Base-by-base conservation (phyloP, 1,284 basidiomycete species). In the Veloboletus limbatus region DNA sequence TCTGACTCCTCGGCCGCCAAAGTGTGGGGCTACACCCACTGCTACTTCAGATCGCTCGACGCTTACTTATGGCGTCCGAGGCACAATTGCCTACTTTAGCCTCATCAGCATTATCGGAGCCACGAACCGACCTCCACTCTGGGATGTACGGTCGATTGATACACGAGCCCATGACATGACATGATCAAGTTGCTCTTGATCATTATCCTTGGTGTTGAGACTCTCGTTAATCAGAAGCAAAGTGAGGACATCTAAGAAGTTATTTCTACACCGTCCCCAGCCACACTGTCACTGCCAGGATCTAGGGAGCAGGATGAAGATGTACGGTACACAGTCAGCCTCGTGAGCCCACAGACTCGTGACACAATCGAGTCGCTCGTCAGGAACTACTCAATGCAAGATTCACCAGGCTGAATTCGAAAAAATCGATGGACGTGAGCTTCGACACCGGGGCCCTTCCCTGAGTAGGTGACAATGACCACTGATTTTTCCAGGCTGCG, bases 401-500 rank as follows among this genome's bases (percentile, higher is more conserved):
- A 67, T 95, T 94, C 55, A 78, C 76, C 22, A 92, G 91, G 69
- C 76, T 95, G 40, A 76, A 79, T 39, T 84, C 77, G 54, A 94
- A 92, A 79, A 93, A 88, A 81, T 78, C 64, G 62, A 62, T 82
- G 53, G 67, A 69, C 44, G 65, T 85, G 28, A 84, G 88, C 67
- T 71, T 77, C 51, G 67, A 85, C 31, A 82, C 87, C 56, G 87
- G 85, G 13, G 91, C 90, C 14, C 85, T 86, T n/a, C n/a, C 66
- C 88, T 96, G 91, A 92, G 72, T 92, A 35, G 78, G 82, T n/a
- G 77, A 87, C 57, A 69, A 76, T 54, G 80, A 81, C 51, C 92
- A 97, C 73, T 96, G 90, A 89, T 96, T 92, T 69, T 97, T 86
- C 72, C 79, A 85, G 58, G 93, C 94, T 6, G 95, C 92, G 2